These are phyloP conservation scores for Cladophialophora exuberans DNA, from an alignment of 2,329 filamentous ascomycete genomes.

Conservation along the genomic window DNA sequence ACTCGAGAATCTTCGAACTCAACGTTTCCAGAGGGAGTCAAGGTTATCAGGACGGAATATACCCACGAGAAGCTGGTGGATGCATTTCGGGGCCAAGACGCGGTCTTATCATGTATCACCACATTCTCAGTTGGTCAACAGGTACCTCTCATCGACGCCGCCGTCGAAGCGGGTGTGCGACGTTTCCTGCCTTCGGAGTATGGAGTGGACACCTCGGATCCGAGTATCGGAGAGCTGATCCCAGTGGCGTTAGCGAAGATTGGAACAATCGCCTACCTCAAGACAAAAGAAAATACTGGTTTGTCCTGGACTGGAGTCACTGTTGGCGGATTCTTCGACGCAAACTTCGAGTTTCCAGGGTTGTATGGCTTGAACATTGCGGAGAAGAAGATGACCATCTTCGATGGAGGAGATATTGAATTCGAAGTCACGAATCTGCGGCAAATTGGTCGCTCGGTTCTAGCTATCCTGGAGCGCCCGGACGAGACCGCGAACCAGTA, in stretches of 20 bases:
- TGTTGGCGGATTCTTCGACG: conserved; percentile 65
- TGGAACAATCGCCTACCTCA: conserved; percentile 55
- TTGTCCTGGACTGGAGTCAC: conserved; percentile 66
- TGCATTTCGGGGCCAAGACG: conserved; percentile 36
- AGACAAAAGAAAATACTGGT: conserved; percentile 47
- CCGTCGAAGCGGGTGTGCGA: conserved; percentile 38
- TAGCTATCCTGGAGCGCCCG: conserved; percentile 53
- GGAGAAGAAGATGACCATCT: conserved; percentile 36
- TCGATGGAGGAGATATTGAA: conserved; percentile 26
- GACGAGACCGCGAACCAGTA: conserved; percentile 61
- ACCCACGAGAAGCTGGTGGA: conserved; percentile 31
- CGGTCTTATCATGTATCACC: conserved; percentile 31
- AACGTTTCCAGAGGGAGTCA: conserved; percentile 30
- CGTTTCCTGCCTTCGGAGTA: conserved; percentile 42
- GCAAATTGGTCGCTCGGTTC: conserved; percentile 28
- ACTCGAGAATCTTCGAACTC: conserved; percentile 31
- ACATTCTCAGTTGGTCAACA: conserved; percentile 32
- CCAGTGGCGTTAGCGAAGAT: conserved; percentile 36
- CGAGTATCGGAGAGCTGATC: conserved; percentile 33
- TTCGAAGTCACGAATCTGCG: conserved; percentile 31
- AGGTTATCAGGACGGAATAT: conserved; percentile 35
- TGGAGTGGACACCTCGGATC: conserved; percentile 36
- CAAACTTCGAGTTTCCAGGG: conserved; percentile 39
- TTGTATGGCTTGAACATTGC: conserved; percentile 42
- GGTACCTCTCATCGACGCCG: conserved; percentile 39